Conservation (phyloP, 1,139 yeast species). For the Scheffersomyces titani region DNA sequence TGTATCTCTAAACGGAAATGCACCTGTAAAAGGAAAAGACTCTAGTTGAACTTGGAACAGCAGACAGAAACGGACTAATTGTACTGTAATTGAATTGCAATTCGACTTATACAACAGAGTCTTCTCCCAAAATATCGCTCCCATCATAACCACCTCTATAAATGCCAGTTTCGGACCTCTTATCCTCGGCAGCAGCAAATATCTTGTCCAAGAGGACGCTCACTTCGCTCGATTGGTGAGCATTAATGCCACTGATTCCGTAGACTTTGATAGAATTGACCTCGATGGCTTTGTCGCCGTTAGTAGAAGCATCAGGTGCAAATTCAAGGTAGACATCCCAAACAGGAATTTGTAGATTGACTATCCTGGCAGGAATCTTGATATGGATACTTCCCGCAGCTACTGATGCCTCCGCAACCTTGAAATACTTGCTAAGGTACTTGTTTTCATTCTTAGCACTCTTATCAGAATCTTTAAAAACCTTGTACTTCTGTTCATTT, state of each 20-base stretch:
- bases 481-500: background rate
- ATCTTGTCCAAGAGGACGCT: slow-evolving; percentile 20
- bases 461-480: background rate
- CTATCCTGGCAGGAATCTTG: slow-evolving; percentile 34
- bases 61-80: background rate
- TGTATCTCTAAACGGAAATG: no score
- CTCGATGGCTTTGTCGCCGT: slow-evolving; percentile 19
- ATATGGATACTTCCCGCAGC: slow-evolving; percentile 27
- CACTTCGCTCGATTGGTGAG: slow-evolving; percentile 28
- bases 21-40: background rate
- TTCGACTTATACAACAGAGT: background rate
- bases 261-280: slow-evolving; percentile 35
- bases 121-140: background rate
- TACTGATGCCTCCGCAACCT: slow-evolving; percentile 28
- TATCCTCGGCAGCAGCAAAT: background rate
- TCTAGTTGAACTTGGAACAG: no score
- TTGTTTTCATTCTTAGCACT: slow-evolving; percentile 14
- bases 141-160: background rate
- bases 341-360: slow-evolving; percentile 34
- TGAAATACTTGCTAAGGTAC: slow-evolving; percentile 34
- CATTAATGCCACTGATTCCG: slow-evolving; percentile 37
- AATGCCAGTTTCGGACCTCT: background rate
- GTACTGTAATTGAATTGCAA: background rate
- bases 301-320: slow-evolving; percentile 8
- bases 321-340: slow-evolving; percentile 41